Evolutionary conservation across 2,329 filamentous ascomycete genomes (phyloP), one percentile per base, ranked within the genome.

Genomic region (Onygenales sp.): DNA sequence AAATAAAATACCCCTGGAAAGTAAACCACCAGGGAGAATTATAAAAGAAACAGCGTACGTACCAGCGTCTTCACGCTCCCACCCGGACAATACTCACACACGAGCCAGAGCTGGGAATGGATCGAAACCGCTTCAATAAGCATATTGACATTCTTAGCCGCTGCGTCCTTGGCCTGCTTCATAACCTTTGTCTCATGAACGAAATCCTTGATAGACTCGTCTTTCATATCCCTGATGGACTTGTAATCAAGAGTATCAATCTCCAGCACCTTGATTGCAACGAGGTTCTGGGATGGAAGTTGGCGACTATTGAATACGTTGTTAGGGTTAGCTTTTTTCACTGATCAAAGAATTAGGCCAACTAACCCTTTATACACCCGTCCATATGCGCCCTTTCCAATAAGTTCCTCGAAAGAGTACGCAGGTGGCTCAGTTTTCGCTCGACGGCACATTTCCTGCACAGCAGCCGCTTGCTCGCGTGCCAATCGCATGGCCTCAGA

Each of bases 31-130:
- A 47, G n/a, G n/a, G 14, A 27, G 14, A 48, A n/a, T 6, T 3
- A 21, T 7, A 32, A 51, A 32, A 44, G 34, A 14, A 37, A 54
- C 27, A 14, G 32, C 10, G 43, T 7, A 56, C 77, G 73, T 75
- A 84, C 81, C 60, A 85, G 62, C 7, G 82, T 85, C 54, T 81
- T 76, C 6, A 85, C 77, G 67, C 82, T 85, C 51, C 82, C 82
- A 58, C 82, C 82, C 31, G 82, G 82, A 57, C 81, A 83, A 63
- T 84, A 84, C 63, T 85, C 82, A 65, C 79, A 83, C 52, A 85
- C 76, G 57, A 85, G 77, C 82, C 82, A 85, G 21, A 85, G 69
- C 59, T 85, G 81, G 50, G 80, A 81, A 59, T 84, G 80, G 21
- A 84, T 77, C 3, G 80, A 77, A 44, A 83, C 78, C 0, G 82